Conservation (phyloP, 352 stramenopile species). For the Achlya hypogyna region DNA sequence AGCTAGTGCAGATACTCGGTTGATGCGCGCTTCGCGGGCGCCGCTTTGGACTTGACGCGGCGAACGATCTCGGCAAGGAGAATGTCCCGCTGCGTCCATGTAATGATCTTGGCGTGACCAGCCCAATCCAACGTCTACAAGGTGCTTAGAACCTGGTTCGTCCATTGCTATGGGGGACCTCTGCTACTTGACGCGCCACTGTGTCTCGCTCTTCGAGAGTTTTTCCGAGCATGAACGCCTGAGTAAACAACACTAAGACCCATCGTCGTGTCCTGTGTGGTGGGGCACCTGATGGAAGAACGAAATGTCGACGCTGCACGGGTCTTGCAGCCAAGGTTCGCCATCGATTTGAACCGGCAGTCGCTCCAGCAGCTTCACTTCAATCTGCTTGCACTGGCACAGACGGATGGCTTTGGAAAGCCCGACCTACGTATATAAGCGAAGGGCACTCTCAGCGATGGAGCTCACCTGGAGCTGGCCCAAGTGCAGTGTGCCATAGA, state of each 20-base stretch:
- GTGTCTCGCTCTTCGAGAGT: conserved; percentile 67
- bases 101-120: conserved; percentile 62
- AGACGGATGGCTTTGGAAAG: conserved; percentile 70
- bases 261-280: too few species aligned
- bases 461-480: conserved; percentile 86
- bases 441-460: too few species aligned
- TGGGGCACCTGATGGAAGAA: conserved; percentile 64
- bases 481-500: conserved; percentile 89
- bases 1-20: too few species aligned
- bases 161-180: too few species aligned
- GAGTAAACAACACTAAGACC: conserved; percentile 12
- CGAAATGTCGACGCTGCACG: conserved; percentile 70
- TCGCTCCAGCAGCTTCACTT: conserved; percentile 47
- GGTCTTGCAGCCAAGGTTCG: conserved; percentile 89
- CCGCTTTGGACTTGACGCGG: conserved; percentile 39
- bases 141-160: too few species aligned
- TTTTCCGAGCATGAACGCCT: conserved; percentile 77
- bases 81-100: conserved; percentile 56
- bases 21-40: not conserved
- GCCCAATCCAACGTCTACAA: conserved; percentile 53
- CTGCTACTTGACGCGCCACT: conserved; percentile 65
- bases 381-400: conserved; percentile 58
- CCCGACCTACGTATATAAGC: conserved; percentile 27
- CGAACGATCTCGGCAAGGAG: conserved; percentile 61
- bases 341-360: conserved; percentile 90